phyloP scores from a whole-genome alignment of 2,329 filamentous ascomycete genomes.

The Fusarium subglutinans region DNA sequence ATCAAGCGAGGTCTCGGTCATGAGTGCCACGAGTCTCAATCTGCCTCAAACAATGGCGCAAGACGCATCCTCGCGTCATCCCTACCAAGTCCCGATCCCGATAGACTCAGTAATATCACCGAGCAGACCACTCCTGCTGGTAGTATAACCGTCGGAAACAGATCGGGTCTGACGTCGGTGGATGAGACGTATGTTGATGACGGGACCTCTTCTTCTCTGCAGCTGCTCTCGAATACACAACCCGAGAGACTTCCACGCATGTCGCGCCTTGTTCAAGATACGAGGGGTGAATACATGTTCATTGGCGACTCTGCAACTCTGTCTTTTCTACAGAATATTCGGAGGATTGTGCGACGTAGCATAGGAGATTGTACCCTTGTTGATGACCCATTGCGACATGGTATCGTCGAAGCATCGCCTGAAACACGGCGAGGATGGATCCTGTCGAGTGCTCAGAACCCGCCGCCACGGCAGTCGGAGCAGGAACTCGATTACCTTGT shows the following conservation, averaged over 20 bases:
- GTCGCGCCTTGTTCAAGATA: constrained; percentile 47
- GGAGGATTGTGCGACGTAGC: constrained; percentile 44
- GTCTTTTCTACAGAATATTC: constrained; percentile 48
- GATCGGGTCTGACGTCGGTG: constrained; percentile 10
- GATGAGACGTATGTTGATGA: constrained; percentile 16
- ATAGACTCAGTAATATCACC: constrained; percentile 33
- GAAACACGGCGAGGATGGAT: constrained; percentile 43
- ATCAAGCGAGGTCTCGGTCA: constrained; percentile 36
- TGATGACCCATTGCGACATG: constrained; percentile 47
- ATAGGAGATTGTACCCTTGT: constrained; percentile 46
- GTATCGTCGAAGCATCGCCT: constrained; percentile 48
- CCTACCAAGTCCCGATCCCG: constrained; percentile 39
- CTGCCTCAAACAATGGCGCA: not conserved
- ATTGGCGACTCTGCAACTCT: constrained; percentile 50
- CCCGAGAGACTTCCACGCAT: constrained; percentile 39
- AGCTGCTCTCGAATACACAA: constrained; percentile 38
- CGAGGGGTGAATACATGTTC: constrained; percentile 48
- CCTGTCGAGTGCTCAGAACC: constrained; percentile 37
- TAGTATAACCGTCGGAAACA: constrained; percentile 11
- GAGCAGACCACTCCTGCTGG: constrained; percentile 24
- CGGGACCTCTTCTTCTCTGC: constrained; percentile 25
- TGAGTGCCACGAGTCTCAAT: constrained; percentile 32
- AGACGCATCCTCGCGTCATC: constrained; percentile 38
- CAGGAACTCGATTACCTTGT: constrained; percentile 43
- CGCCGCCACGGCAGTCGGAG: constrained; percentile 33